phyloP scores from a whole-genome alignment of 169 alveolate species.

The Cryptosporidium viatorum region DNA sequence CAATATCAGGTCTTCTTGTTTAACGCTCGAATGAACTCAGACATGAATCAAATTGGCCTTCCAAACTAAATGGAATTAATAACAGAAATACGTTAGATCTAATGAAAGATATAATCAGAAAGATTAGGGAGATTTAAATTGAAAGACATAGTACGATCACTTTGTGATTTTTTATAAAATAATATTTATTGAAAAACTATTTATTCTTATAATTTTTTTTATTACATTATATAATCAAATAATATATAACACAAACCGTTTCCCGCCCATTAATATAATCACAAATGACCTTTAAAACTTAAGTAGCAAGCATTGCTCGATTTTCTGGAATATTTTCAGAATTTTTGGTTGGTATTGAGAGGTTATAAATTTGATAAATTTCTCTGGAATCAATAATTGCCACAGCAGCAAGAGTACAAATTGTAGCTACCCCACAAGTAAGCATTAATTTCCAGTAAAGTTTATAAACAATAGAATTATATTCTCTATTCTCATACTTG shows the following conservation, averaged over 20 bases:
- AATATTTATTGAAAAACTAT: no score
- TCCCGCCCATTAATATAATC: not conserved
- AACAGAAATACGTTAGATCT: not conserved
- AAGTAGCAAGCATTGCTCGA: slow-evolving; percentile 44
- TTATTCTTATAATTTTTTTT: no score
- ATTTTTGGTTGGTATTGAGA: slow-evolving; percentile 35
- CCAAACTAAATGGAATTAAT: no score
- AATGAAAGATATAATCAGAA: no score
- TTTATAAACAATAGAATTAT: slow-evolving; percentile 47
- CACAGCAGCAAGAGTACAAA: slow-evolving; percentile 67
- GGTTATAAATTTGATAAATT: slow-evolving; percentile 59
- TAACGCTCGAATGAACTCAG: not conserved
- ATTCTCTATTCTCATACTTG: slow-evolving; percentile 57
- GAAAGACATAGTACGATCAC: not conserved
- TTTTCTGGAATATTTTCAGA: slow-evolving; percentile 57
- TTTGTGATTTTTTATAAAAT: not conserved
- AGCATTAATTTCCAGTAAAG: slow-evolving; percentile 69
- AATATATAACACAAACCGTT: not conserved
- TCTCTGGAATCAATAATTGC: slow-evolving; percentile 72
- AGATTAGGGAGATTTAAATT: no score
- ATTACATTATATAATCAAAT: not conserved
- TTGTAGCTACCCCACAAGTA: slow-evolving; percentile 60
- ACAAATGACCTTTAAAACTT: not conserved
- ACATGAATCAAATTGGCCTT: no score
- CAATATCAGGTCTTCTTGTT: not conserved